Evolutionary conservation across 148 eudicot genomes (phyloP).

Genomic region (Cornus controversa): DNA sequence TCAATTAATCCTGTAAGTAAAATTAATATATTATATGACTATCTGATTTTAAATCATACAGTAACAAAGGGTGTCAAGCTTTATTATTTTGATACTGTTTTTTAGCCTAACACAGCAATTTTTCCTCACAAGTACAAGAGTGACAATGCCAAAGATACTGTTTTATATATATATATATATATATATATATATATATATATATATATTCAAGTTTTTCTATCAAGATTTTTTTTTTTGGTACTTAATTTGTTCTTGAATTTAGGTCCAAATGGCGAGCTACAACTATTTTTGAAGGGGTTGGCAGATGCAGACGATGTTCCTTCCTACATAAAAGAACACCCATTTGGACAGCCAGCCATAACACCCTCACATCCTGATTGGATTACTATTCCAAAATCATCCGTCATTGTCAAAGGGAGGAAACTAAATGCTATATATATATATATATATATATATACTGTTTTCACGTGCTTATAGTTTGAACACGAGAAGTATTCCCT

Average conservation of each 20-base stretch:
- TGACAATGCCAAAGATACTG: slow-evolving; percentile 16
- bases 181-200: too few relatives aligned
- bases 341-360: slow-evolving; percentile 31
- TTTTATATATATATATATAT: slow-evolving; percentile 30
- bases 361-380: slow-evolving; percentile 26
- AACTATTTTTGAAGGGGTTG: slow-evolving; percentile 28
- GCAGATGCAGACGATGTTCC: slow-evolving; percentile 41
- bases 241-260: too few relatives aligned
- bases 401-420: neutral
- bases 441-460: too few relatives aligned
- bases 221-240: too few relatives aligned
- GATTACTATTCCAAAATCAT: slow-evolving; percentile 22
- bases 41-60: neutral
- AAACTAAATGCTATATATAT: too few relatives aligned
- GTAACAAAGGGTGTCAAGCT: neutral
- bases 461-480: too few relatives aligned
- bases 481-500: too few relatives aligned
- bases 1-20: slow-evolving; percentile 42
- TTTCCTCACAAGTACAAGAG: slow-evolving; percentile 27
- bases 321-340: slow-evolving; percentile 36
- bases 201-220: too few relatives aligned
- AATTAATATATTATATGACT: neutral
- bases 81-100: neutral
- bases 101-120: slow-evolving; percentile 51
- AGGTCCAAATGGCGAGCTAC: slow-evolving; percentile 38